A percentile compares a stretch with the other conserved stretches of the same genome.
Evolutionary conservation across 306 rosid genomes (phyloP).

Genomic region (Geum urbanum): DNA sequence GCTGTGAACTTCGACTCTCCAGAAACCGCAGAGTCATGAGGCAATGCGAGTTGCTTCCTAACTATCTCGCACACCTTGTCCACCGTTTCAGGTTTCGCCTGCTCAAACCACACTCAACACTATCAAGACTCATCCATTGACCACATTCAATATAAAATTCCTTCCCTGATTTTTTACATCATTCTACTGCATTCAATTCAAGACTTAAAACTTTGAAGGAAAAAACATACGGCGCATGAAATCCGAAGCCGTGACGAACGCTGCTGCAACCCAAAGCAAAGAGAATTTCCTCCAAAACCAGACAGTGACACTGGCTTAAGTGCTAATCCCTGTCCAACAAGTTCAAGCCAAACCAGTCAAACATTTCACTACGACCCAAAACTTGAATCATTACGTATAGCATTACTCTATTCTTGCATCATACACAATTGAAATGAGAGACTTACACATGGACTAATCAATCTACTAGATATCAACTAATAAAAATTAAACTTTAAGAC

Average conservation of each 20-base stretch:
- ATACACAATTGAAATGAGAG: not conserved
- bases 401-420: not conserved
- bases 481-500: not conserved
- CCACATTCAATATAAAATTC: not conserved
- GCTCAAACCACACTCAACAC: slow-evolving; percentile 23
- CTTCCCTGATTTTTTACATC: not conserved
- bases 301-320: slow-evolving; percentile 29
- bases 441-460: too few relatives aligned
- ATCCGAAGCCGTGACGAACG: slow-evolving; percentile 36
- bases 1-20: slow-evolving; percentile 56
- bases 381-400: too few relatives aligned
- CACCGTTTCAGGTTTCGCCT: slow-evolving; percentile 72
- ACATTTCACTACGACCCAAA: not conserved
- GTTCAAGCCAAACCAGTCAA: slow-evolving; percentile 2
- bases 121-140: not conserved
- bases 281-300: slow-evolving; percentile 37
- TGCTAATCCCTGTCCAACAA: slow-evolving; percentile 39
- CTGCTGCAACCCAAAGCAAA: slow-evolving; percentile 32
- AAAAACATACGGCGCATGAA: slow-evolving; percentile 57
- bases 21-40: slow-evolving; percentile 45
- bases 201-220: not conserved
- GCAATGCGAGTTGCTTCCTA: slow-evolving; percentile 64
- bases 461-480: too few relatives aligned
- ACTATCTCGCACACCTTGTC: slow-evolving; percentile 60
- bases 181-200: not conserved